These are phyloP conservation scores for Suillus cothurnatus DNA, from an alignment of 768 basidiomycete genomes.

Conservation along the genomic window DNA sequence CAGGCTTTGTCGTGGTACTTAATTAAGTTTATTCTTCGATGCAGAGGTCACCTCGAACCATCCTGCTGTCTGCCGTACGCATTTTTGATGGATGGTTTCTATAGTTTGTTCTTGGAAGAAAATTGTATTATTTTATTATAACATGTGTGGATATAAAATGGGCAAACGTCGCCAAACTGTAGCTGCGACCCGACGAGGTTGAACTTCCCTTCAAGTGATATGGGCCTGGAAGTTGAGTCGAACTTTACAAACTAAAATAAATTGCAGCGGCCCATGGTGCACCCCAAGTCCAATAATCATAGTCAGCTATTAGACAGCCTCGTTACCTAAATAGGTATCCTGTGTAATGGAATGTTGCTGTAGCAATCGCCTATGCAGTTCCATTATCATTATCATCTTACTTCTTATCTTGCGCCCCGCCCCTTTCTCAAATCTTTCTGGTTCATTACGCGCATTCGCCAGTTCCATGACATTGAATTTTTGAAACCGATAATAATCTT, in stretches of 20 bases:
- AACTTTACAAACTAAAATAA: neutral
- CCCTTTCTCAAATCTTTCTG: constrained; percentile 35
- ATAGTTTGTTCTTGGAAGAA: no score
- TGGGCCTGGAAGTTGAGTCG: neutral
- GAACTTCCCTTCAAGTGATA: no score
- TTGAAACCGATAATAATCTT: constrained; percentile 67
- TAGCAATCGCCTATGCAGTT: neutral
- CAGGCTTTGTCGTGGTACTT: no score
- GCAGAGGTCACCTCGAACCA: no score
- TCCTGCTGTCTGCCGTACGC: no score
- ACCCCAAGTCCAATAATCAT: neutral
- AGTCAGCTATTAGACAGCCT: neutral
- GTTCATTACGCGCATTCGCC: constrained; percentile 50
- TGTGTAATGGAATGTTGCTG: neutral
- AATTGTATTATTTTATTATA: no score
- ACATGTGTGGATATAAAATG: no score
- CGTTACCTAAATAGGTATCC: neutral
- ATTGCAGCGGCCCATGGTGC: neutral
- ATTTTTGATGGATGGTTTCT: no score
- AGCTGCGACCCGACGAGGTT: no score
- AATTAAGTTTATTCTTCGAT: no score
- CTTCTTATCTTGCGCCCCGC: constrained; percentile 32
- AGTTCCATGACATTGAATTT: constrained; percentile 84
- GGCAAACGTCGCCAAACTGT: no score
- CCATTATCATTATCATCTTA: neutral